Conservation (phyloP, 2,329 filamentous ascomycete genomes). For the Neofusicoccum sp. region DNA sequence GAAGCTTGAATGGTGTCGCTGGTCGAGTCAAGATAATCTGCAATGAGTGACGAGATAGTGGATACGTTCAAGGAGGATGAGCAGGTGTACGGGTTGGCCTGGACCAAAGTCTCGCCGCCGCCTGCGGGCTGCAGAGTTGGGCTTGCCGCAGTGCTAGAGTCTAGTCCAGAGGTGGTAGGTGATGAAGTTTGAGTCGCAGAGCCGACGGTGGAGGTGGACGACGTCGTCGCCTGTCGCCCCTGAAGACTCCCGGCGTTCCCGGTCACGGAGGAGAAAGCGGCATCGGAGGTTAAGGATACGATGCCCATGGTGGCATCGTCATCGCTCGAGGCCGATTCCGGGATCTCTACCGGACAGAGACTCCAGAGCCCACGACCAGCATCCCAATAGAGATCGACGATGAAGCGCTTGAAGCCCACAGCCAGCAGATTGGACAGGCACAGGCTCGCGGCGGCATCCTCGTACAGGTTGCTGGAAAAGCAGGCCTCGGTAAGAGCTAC, state of each 20-base stretch:
- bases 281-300: slow-evolving; percentile 20
- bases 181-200: not conserved
- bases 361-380: slow-evolving; percentile 53
- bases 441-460: slow-evolving; percentile 48
- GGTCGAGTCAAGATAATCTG: slow-evolving; percentile 54
- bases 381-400: slow-evolving; percentile 66
- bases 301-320: slow-evolving; percentile 20
- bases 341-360: slow-evolving; percentile 59
- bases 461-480: slow-evolving; percentile 55
- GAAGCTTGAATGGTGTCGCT: slow-evolving; percentile 56
- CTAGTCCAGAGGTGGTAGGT: not conserved
- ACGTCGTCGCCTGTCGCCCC: not conserved
- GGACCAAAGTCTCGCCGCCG: slow-evolving; percentile 35
- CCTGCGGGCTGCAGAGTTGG: slow-evolving; percentile 1
- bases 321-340: slow-evolving; percentile 27
- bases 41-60: slow-evolving; percentile 49
- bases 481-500: slow-evolving; percentile 59
- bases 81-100: slow-evolving; percentile 55
- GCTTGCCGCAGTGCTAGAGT: slow-evolving; percentile 20
- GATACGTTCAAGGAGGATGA: slow-evolving; percentile 52
- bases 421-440: slow-evolving; percentile 64
- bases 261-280: not conserved
- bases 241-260: not conserved
- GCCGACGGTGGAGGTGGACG: not conserved
- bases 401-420: slow-evolving; percentile 57